Base-by-base conservation (phyloP, 495 filamentous ascomycete species). In the Talaromyces liani region DNA sequence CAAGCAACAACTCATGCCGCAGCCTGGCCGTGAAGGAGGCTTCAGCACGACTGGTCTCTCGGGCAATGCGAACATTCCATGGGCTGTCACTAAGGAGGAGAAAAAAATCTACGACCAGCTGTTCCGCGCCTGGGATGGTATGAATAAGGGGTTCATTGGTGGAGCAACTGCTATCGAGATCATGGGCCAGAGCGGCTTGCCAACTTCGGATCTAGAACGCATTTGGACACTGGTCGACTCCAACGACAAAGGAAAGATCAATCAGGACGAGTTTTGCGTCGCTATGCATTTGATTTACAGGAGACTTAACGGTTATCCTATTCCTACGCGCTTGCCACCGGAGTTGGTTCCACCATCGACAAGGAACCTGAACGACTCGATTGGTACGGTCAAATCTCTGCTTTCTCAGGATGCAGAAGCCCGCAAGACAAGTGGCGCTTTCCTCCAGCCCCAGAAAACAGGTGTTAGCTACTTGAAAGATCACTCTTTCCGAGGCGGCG, bases 241-340 rank as follows among this genome's bases (percentile, higher is more conserved):
- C 27, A 84, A 91, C 61, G 96, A 99, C 75, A 92, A 90, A 69
- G 95, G 95, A 12, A 86, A 92, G 64, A 84, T 99, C 4, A 92
- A 99, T 65, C 88, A 98, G 76, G 95, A 99, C 73, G 95, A 99
- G 70, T 99, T 99, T 72, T 93, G 95, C 18, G 93, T 99, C 45
- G 93, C 91, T 6, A 99, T 99, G 94, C 95, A 99, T 82, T 77
- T 99, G 73, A 98, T 99, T 62, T 99, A 98, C 71, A 86, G 95
- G 65, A 96, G 93, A 71, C 82, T 98, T 27, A 98, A 98, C 66
- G 92, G 92, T 29, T 97, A 99, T 69, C 92, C 94, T 2, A 83
- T 97, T 54, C 95, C 95, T n/a, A 89, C 86, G 67, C 89, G 90
- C 51, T 81, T 98, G 16, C 95, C 95, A 4, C 86, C 95, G 5